phyloP scores from a whole-genome alignment of 257 asterid species.

The Orobanche coerulescens region DNA sequence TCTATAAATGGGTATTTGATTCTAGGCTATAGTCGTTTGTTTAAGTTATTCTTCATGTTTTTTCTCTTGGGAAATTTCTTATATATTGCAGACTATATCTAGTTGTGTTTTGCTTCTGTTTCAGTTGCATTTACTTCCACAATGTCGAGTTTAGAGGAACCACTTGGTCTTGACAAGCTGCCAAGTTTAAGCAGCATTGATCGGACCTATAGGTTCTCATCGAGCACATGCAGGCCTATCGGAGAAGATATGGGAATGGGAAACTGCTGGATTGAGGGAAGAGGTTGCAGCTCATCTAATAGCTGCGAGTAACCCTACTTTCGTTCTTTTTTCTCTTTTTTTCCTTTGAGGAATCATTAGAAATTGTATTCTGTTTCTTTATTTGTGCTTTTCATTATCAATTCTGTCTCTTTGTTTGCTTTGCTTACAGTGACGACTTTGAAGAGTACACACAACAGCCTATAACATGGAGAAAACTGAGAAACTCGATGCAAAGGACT shows the following conservation, averaged over 20 bases:
- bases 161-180: conserved; percentile 80
- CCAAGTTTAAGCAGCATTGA: conserved; percentile 77
- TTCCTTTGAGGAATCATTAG: neutral
- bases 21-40: neutral
- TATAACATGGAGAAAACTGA: conserved; percentile 38
- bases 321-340: conserved; percentile 5
- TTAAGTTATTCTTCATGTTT: conserved; percentile 5
- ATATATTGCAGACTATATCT: conserved; percentile 13
- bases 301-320: conserved; percentile 53
- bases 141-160: conserved; percentile 98
- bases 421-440: conserved; percentile 59
- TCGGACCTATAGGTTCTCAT: conserved; percentile 47
- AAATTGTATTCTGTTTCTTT: conserved; percentile 4
- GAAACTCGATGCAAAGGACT: conserved; percentile 40
- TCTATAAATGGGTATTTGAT: too few species aligned
- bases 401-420: neutral
- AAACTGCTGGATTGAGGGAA: conserved; percentile 74
- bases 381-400: neutral
- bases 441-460: conserved; percentile 53
- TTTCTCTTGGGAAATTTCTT: conserved; percentile 11
- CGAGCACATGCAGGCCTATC: conserved; percentile 73
- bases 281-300: conserved; percentile 85
- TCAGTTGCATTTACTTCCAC: conserved; percentile 26
- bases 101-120: conserved; percentile 24
- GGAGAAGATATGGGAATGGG: conserved; percentile 69